Evolutionary conservation across 805 yeast species (phyloP).

Genomic region (Alloascoidea africana): DNA sequence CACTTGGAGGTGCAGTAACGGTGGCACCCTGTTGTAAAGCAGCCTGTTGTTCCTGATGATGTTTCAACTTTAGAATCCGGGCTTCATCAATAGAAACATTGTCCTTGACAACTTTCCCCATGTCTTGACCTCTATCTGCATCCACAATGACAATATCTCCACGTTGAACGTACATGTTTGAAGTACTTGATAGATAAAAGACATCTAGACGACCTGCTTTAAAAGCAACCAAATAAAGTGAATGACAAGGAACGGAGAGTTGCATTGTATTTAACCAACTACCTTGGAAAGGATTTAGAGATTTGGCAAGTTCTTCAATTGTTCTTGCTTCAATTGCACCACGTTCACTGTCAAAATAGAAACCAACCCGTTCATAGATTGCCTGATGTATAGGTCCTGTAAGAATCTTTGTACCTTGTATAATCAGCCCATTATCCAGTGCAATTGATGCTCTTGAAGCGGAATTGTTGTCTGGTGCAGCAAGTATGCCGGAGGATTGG

Average conservation of each 20-base stretch:
- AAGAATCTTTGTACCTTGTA: not conserved
- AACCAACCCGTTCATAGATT: not conserved
- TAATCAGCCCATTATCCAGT: slow-evolving; percentile 2
- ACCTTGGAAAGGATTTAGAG: not conserved
- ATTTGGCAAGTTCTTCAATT: not conserved
- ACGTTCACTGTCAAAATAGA: not conserved
- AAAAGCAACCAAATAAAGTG: slow-evolving; percentile 52
- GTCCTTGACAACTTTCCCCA: slow-evolving; percentile 49
- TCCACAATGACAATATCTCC: slow-evolving; percentile 72
- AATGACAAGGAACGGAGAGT: slow-evolving; percentile 14
- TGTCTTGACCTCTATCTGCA: slow-evolving; percentile 70
- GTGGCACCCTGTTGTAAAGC: slow-evolving; percentile 32
- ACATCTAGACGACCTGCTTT: slow-evolving; percentile 73
- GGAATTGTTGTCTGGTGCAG: not conserved
- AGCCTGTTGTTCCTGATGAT: slow-evolving; percentile 57
- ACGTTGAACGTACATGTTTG: slow-evolving; percentile 21
- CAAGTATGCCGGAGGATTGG: too few species aligned
- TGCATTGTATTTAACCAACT: slow-evolving; percentile 2
- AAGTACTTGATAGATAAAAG: slow-evolving; percentile 37
- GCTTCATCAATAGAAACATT: slow-evolving; percentile 53
- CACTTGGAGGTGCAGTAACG: slow-evolving; percentile 22
- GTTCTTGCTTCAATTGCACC: slow-evolving; percentile 1
- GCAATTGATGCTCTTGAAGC: not conserved
- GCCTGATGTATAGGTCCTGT: slow-evolving; percentile 2
- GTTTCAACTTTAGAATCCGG: slow-evolving; percentile 45